phyloP scores from a whole-genome alignment of 345 rosid genomes.

The Populus nigra region DNA sequence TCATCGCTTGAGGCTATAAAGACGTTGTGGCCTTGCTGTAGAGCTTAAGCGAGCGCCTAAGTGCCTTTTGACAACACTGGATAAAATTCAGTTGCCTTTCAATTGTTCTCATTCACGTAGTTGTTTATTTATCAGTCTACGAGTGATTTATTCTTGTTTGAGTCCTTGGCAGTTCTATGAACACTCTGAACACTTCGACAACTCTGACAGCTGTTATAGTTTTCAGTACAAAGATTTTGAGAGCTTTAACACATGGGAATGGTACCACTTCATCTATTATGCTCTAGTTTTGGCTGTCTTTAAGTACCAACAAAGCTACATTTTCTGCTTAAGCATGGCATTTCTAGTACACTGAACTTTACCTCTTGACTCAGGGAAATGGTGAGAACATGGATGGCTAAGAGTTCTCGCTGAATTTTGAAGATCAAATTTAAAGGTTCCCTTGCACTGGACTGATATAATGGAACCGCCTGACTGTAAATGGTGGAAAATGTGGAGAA shows the following conservation, averaged over 20 bases:
- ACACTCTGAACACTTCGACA: slow-evolving; percentile 3
- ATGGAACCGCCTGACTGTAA: background rate
- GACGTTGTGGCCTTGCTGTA: too few species aligned
- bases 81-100: background rate
- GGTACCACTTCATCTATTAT: slow-evolving; percentile 7
- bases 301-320: background rate
- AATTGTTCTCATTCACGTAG: background rate
- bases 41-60: too few species aligned
- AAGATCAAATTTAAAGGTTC: background rate
- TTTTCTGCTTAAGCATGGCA: background rate
- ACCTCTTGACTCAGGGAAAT: slow-evolving; percentile 18
- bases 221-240: background rate
- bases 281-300: background rate
- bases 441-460: background rate
- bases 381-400: slow-evolving; percentile 8
- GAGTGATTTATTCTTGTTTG: background rate
- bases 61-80: too few species aligned
- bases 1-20: too few species aligned
- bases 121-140: background rate
- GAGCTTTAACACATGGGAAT: slow-evolving; percentile 21
- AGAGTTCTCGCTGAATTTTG: background rate
- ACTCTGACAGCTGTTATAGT: background rate
- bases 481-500: background rate
- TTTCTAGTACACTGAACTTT: background rate
- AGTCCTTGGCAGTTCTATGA: slow-evolving; percentile 19